Conservation (phyloP, 2,329 filamentous ascomycete species). For the Aspergillus sclerotialis region DNA sequence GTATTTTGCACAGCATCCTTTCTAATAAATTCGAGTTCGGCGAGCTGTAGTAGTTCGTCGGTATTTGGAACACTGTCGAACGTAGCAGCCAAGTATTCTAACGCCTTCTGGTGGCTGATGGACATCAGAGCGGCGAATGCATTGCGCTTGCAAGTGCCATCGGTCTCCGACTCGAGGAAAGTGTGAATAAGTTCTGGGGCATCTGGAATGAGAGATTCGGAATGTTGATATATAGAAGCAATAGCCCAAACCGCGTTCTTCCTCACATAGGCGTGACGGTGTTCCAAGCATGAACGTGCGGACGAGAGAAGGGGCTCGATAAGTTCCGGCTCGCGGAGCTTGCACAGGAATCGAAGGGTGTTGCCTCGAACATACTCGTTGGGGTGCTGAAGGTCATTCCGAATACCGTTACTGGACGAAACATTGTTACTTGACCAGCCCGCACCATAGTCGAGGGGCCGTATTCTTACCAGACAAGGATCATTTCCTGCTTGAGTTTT, state of each 20-base stretch:
- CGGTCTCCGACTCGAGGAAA: slow-evolving; percentile 85
- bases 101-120: slow-evolving; percentile 88
- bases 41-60: slow-evolving; percentile 86
- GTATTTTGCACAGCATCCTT: slow-evolving; percentile 94
- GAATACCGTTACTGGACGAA: slow-evolving; percentile 76
- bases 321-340: slow-evolving; percentile 89
- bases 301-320: slow-evolving; percentile 94
- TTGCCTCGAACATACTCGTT: slow-evolving; percentile 99
- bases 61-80: slow-evolving; percentile 93
- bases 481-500: slow-evolving; percentile 99
- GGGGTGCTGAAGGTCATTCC: slow-evolving; percentile 92
- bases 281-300: slow-evolving; percentile 84
- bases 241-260: slow-evolving; percentile 97
- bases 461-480: slow-evolving; percentile 77
- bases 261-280: slow-evolving; percentile 93
- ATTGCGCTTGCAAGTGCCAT: slow-evolving; percentile 95
- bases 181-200: slow-evolving; percentile 83
- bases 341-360: slow-evolving; percentile 95
- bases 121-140: slow-evolving; percentile 85
- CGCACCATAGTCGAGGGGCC: slow-evolving; percentile 5
- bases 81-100: slow-evolving; percentile 78
- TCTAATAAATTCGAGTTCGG: slow-evolving; percentile 93
- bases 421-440: slow-evolving; percentile 9
- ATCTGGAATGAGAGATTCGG: slow-evolving; percentile 86
- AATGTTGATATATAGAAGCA: slow-evolving; percentile 85